Conservation (phyloP, 2,329 filamentous ascomycete species). For the Colletotrichum falcatum region DNA sequence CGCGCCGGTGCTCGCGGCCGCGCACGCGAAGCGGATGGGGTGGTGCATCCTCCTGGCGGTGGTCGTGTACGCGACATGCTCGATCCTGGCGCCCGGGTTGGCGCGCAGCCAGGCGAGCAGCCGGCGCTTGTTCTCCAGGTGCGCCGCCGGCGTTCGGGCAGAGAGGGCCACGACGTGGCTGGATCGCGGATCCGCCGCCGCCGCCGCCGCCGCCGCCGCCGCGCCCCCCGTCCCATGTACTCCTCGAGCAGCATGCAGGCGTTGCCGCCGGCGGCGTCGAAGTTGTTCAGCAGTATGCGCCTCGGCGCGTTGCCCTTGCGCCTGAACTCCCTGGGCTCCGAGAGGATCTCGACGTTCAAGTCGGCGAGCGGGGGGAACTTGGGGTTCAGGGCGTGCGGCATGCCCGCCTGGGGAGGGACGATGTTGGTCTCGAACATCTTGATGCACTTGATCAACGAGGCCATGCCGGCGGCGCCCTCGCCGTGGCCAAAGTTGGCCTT, state of each 20-base stretch:
- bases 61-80: slow-evolving; percentile 22
- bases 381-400: slow-evolving; percentile 7
- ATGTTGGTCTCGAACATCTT: slow-evolving; percentile 49
- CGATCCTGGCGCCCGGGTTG: neutral
- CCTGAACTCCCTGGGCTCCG: no score
- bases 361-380: slow-evolving; percentile 9
- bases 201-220: no score
- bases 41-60: slow-evolving; percentile 25
- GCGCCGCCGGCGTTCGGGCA: slow-evolving; percentile 5
- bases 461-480: slow-evolving; percentile 46
- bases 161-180: slow-evolving; percentile 9
- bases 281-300: slow-evolving; percentile 52
- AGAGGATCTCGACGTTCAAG: no score
- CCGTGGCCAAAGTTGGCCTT: slow-evolving; percentile 43
- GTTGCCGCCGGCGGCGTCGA: slow-evolving; percentile 49
- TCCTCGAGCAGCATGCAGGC: slow-evolving; percentile 43
- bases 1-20: neutral
- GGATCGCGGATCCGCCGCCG: neutral
- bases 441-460: slow-evolving; percentile 43
- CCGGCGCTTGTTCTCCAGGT: neutral
- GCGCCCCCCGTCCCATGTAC: neutral
- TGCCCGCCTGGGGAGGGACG: slow-evolving; percentile 46
- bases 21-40: neutral
- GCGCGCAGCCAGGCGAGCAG: slow-evolving; percentile 5
- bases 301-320: slow-evolving; percentile 14